Percentiles rank a stretch among this genome's conserved stretches.
These are phyloP conservation scores for Boletus patriciae DNA, from an alignment of 768 basidiomycete species.

Conservation along the genomic window DNA sequence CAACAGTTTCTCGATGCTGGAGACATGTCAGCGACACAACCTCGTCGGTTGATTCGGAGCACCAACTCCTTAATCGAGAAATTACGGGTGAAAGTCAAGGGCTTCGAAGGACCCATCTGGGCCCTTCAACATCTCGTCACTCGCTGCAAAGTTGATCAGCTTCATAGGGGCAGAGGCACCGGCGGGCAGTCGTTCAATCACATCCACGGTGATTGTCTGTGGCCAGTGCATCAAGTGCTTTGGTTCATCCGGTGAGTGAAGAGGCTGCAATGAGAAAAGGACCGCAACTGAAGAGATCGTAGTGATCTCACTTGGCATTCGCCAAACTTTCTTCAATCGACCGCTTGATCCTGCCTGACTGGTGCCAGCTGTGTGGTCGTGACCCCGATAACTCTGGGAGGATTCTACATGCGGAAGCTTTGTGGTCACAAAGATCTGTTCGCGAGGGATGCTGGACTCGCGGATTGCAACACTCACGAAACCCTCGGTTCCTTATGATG, in stretches of 20 bases:
- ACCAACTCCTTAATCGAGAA: conserved; percentile 36
- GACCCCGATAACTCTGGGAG: no score
- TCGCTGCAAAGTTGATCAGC: background rate
- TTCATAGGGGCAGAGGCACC: background rate
- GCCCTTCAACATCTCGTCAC: background rate
- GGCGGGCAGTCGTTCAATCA: background rate
- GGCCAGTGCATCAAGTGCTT: conserved; percentile 4
- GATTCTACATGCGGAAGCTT: no score
- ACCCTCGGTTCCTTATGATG: conserved; percentile 39
- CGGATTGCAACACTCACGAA: conserved; percentile 46
- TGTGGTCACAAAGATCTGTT: no score
- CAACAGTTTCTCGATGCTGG: conserved; percentile 36
- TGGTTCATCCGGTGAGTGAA: background rate
- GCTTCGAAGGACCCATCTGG: background rate
- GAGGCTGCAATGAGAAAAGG: background rate
- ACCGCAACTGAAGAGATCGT: conserved; percentile 40
- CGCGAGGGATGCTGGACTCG: no score
- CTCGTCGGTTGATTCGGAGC: background rate
- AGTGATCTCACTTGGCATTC: conserved; percentile 44
- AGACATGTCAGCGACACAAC: background rate
- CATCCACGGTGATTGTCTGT: conserved; percentile 3
- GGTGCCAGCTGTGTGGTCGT: conserved; percentile 25
- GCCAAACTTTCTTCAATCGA: conserved; percentile 44
- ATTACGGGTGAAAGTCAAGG: conserved; percentile 38
- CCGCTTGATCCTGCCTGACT: conserved; percentile 38